These are phyloP conservation scores for Colletotrichum sp. DNA, from an alignment of 2,329 filamentous ascomycete species.

Conservation along the genomic window DNA sequence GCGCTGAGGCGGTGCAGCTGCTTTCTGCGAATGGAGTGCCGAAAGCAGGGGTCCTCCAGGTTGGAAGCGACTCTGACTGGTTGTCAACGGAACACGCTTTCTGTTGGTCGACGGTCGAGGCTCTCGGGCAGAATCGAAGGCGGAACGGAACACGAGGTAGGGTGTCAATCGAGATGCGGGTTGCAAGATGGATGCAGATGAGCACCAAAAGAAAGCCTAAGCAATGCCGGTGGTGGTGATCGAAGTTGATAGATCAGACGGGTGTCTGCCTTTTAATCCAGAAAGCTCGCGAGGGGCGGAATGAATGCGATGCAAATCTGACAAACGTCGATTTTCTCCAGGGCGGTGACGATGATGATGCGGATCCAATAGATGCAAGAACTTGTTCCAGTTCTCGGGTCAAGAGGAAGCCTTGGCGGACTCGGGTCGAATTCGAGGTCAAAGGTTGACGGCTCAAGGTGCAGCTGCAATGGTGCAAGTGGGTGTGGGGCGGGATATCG, in stretches of 20 bases:
- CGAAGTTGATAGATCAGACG: neutral
- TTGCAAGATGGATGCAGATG: neutral
- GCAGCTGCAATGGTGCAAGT: neutral
- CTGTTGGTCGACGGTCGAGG: slow-evolving; percentile 14
- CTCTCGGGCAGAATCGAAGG: slow-evolving; percentile 17
- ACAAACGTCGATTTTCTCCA: neutral
- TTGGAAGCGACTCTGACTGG: neutral
- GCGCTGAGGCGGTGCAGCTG: slow-evolving; percentile 13
- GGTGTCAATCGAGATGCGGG: slow-evolving; percentile 6
- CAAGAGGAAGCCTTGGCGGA: neutral
- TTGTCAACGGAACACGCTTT: slow-evolving; percentile 5
- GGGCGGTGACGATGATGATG: neutral
- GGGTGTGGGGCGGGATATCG: neutral
- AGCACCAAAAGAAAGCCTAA: neutral
- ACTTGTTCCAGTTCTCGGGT: neutral
- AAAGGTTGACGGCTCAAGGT: neutral
- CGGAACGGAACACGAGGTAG: slow-evolving; percentile 3
- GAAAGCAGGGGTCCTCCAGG: slow-evolving; percentile 15
- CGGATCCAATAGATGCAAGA: slow-evolving; percentile 4
- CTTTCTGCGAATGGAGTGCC: slow-evolving; percentile 18
- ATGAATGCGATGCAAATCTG: neutral
- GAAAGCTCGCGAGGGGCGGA: neutral
- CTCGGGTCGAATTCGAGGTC: neutral
- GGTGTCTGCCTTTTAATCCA: slow-evolving; percentile 1
- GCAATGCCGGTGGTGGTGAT: neutral